A percentile compares a stretch with the other conserved stretches of the same genome.
Evolutionary conservation across 768 basidiomycete genomes (phyloP).

Genomic region (Lentinula guzmanii): DNA sequence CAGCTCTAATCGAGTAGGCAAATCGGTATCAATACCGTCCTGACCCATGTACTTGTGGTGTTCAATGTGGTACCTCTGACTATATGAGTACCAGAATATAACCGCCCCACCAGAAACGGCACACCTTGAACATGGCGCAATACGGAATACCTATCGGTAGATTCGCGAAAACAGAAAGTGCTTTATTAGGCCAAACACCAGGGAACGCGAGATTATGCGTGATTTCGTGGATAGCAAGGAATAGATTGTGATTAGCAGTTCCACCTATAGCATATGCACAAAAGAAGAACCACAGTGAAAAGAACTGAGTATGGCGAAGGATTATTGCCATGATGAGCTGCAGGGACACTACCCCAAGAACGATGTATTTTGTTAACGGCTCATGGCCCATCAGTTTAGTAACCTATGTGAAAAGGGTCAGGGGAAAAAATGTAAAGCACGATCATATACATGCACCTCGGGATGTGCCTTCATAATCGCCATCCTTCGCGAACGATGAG

Average conservation of each 20-base stretch:
- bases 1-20: slow-evolving; percentile 84
- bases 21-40: slow-evolving; percentile 93
- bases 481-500: slow-evolving; percentile 82
- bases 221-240: slow-evolving; percentile 97
- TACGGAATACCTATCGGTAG: slow-evolving; percentile 94
- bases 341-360: slow-evolving; percentile 71
- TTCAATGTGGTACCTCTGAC: slow-evolving; percentile 85
- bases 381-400: slow-evolving; percentile 96
- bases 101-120: slow-evolving; percentile 6
- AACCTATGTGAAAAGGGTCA: slow-evolving; percentile 43
- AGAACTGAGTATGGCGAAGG: slow-evolving; percentile 63
- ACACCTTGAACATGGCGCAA: slow-evolving; percentile 89
- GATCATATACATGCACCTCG: slow-evolving; percentile 44
- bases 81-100: neutral
- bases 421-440: neutral
- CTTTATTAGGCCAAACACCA: slow-evolving; percentile 75
- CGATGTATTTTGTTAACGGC: slow-evolving; percentile 85
- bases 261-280: slow-evolving; percentile 86
- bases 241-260: slow-evolving; percentile 95
- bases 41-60: slow-evolving; percentile 96
- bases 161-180: slow-evolving; percentile 87
- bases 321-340: slow-evolving; percentile 62
- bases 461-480: slow-evolving; percentile 94
- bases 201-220: slow-evolving; percentile 96
- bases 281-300: slow-evolving; percentile 68